A percentile compares a stretch with the other conserved stretches of the same genome.
These are phyloP conservation scores for Clitopilus hobsonii DNA, from an alignment of 768 basidiomycete species.

Conservation along the genomic window DNA sequence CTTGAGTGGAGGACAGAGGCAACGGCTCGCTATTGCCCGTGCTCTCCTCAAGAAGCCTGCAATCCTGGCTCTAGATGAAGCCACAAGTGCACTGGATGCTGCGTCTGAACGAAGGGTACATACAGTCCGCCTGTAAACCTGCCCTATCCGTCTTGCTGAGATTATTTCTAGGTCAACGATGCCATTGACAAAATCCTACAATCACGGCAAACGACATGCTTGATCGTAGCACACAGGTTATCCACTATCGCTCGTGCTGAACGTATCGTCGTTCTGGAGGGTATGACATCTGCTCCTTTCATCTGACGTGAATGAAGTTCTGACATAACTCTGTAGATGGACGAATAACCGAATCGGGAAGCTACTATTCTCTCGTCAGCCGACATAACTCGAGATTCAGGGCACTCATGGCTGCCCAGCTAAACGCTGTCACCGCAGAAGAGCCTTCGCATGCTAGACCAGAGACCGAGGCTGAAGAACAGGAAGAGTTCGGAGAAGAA, in stretches of 20 bases:
- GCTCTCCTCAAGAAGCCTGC: constrained; percentile 87
- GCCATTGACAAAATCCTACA: constrained; percentile 86
- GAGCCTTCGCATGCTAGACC: not conserved
- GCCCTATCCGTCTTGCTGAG: too few relatives aligned
- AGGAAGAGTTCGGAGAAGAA: not conserved
- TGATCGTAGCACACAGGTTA: constrained; percentile 86
- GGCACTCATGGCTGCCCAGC: constrained; percentile 84
- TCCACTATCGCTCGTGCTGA: constrained; percentile 90
- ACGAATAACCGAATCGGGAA: constrained; percentile 75
- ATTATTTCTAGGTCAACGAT: constrained; percentile 62
- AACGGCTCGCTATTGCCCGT: constrained; percentile 78
- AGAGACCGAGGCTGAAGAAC: not conserved
- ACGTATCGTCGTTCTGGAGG: constrained; percentile 86
- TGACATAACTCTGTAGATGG: constrained; percentile 45
- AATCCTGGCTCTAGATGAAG: constrained; percentile 87
- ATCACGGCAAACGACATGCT: constrained; percentile 75
- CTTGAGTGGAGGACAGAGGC: constrained; percentile 75
- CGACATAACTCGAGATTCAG: constrained; percentile 76
- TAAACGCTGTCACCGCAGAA: constrained; percentile 45
- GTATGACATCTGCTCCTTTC: constrained; percentile 28
- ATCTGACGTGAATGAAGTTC: not conserved
- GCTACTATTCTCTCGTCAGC: constrained; percentile 71
- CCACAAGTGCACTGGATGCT: constrained; percentile 85
- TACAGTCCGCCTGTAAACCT: too few relatives aligned
- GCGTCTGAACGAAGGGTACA: constrained; percentile 78